phyloP scores from a whole-genome alignment of 768 basidiomycete genomes.

The Rhodosporidiobolus odoratus region DNA sequence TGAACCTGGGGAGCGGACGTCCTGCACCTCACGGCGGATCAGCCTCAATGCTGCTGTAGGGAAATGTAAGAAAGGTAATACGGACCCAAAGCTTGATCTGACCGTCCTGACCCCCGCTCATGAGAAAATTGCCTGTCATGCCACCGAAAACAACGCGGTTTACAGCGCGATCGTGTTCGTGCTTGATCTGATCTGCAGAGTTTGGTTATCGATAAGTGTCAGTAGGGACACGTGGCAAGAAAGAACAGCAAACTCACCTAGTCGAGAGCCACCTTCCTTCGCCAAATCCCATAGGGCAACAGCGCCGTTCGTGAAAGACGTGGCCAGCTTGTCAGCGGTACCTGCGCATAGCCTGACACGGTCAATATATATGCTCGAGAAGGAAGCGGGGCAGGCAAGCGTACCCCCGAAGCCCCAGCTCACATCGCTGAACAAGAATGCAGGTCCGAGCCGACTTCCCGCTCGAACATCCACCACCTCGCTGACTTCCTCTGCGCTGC shows the following conservation, averaged over 20 bases:
- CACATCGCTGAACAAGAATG: conserved; percentile 31
- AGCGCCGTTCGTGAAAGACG: conserved; percentile 34
- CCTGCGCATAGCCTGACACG: neutral
- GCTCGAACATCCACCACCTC: conserved; percentile 25
- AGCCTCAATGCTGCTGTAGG: no score
- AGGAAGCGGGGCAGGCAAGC: neutral
- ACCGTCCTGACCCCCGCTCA: conserved; percentile 39
- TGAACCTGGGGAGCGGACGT: conserved; percentile 29
- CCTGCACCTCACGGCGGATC: neutral
- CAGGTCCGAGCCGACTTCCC: conserved; percentile 22
- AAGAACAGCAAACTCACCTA: neutral
- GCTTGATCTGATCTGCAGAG: conserved; percentile 30
- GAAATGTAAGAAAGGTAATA: neutral
- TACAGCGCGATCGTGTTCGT: conserved; percentile 39
- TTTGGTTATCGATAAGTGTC: neutral
- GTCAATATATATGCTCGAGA: neutral
- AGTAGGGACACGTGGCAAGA: neutral
- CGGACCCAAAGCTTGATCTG: conserved; percentile 40
- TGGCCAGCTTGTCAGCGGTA: conserved; percentile 35
- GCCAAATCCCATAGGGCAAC: conserved; percentile 36
- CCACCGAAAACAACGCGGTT: conserved; percentile 39
- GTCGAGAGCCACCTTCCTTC: conserved; percentile 20
- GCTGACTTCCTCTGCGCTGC: conserved; percentile 5
- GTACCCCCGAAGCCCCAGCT: conserved; percentile 35
- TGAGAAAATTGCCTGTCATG: conserved; percentile 30